Evolutionary conservation across 1,284 basidiomycete species (phyloP).

Genomic region (Stygiomarasmius scandens): DNA sequence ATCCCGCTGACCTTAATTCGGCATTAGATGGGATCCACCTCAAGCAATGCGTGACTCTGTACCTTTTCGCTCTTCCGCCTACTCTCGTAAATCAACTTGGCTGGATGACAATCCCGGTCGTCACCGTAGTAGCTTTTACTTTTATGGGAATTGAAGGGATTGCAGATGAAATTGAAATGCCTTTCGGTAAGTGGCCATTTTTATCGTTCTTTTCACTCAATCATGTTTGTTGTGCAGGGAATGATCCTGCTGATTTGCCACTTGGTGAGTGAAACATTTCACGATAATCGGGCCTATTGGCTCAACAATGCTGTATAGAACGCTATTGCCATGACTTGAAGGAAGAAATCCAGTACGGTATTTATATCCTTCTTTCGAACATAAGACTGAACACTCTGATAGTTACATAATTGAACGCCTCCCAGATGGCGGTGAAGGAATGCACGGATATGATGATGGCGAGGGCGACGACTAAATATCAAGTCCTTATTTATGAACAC

Average conservation of each 20-base stretch:
- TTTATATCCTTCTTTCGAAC: conserved; percentile 9
- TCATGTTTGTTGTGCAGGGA: conserved; percentile 42
- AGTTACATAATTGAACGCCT: conserved; percentile 80
- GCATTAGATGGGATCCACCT: conserved; percentile 78
- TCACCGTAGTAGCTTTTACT: conserved; percentile 84
- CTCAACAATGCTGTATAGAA: conserved; percentile 46
- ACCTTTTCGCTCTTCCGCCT: conserved; percentile 85
- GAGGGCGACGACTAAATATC: conserved; percentile 79
- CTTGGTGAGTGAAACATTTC: conserved; percentile 49
- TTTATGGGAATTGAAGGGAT: conserved; percentile 95
- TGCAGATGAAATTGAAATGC: conserved; percentile 90
- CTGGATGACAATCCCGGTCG: conserved; percentile 82
- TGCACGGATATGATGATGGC: conserved; percentile 69
- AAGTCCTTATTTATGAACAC: conserved; percentile 2
- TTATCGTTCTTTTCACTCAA: conserved; percentile 9
- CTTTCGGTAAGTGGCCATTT: conserved; percentile 58
- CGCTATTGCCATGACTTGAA: conserved; percentile 83
- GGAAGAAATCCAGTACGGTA: conserved; percentile 79
- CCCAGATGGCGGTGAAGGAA: conserved; percentile 75
- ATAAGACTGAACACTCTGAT: conserved; percentile 11
- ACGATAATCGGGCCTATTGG: not conserved
- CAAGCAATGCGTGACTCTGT: conserved; percentile 90
- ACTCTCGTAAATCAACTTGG: conserved; percentile 78
- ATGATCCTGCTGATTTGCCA: conserved; percentile 66
- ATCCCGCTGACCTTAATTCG: not conserved